Evolutionary conservation across 2,329 filamentous ascomycete genomes (phyloP).

Genomic region (Pseudophaeomoniella oleicola): DNA sequence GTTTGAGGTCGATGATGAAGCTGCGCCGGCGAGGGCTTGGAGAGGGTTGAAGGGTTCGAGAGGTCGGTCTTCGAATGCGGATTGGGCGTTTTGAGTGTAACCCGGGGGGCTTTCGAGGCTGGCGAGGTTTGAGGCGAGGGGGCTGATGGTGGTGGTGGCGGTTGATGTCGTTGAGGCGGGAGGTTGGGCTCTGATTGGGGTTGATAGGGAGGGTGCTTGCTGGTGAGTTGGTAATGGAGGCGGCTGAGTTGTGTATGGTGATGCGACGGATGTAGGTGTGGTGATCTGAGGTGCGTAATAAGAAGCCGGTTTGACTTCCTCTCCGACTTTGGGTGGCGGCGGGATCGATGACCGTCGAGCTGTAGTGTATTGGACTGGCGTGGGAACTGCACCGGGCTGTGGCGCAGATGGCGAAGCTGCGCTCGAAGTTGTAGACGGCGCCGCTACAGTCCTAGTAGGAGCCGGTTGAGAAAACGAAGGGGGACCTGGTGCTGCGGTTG

Average conservation of each 20-base stretch:
- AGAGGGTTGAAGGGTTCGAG: conserved; percentile 4
- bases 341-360: conserved; percentile 1
- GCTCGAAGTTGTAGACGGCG: not conserved
- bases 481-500: conserved; percentile 3
- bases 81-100: conserved; percentile 15
- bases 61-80: conserved; percentile 9
- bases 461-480: conserved; percentile 3
- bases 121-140: no score
- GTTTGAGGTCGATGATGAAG: no score
- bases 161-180: conserved; percentile 1
- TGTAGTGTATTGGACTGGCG: not conserved
- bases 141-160: conserved; percentile 3
- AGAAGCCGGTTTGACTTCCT: not conserved
- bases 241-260: not conserved
- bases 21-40: conserved; percentile 1
- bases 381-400: not conserved
- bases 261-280: not conserved
- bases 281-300: not conserved
- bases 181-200: conserved; percentile 1
- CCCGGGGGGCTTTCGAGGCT: conserved; percentile 16
- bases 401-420: not conserved
- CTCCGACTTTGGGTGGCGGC: not conserved
- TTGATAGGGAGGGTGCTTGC: not conserved
- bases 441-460: conserved; percentile 5
- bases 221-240: conserved; percentile 2